Evolutionary conservation across 2,329 filamentous ascomycete species (phyloP).

Genomic region (Pestalotiopsis sp.): DNA sequence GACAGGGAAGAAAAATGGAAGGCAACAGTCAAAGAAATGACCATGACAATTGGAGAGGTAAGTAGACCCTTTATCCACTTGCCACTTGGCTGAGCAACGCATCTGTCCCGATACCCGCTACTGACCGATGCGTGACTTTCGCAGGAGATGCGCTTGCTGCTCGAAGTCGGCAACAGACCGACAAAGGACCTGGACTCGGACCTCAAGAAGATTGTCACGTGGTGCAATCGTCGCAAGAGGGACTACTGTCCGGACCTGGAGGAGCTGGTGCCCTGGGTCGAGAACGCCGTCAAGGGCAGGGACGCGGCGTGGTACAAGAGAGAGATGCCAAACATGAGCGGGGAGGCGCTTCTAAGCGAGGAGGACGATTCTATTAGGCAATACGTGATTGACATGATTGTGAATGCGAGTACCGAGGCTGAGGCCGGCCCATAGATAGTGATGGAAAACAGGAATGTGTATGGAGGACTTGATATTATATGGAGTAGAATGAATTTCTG

Average conservation of each 20-base stretch:
- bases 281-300: not conserved
- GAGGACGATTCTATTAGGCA: not conserved
- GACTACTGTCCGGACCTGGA: not conserved
- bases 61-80: not conserved
- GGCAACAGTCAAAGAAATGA: not conserved
- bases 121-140: not conserved
- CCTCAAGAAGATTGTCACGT: not conserved
- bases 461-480: too few species aligned
- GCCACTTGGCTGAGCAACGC: too few species aligned
- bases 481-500: too few species aligned
- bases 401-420: not conserved
- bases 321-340: not conserved
- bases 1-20: not conserved
- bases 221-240: not conserved
- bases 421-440: not conserved
- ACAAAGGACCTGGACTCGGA: not conserved
- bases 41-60: not conserved
- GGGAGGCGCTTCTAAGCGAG: not conserved
- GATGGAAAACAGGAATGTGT: too few species aligned
- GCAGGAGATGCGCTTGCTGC: not conserved
- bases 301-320: slow-evolving; percentile 1
- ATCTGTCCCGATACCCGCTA: not conserved
- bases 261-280: not conserved
- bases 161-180: not conserved
- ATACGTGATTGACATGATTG: not conserved